Evolutionary conservation across 2,329 filamentous ascomycete genomes (phyloP).

Genomic region (Trichoderma sp.): DNA sequence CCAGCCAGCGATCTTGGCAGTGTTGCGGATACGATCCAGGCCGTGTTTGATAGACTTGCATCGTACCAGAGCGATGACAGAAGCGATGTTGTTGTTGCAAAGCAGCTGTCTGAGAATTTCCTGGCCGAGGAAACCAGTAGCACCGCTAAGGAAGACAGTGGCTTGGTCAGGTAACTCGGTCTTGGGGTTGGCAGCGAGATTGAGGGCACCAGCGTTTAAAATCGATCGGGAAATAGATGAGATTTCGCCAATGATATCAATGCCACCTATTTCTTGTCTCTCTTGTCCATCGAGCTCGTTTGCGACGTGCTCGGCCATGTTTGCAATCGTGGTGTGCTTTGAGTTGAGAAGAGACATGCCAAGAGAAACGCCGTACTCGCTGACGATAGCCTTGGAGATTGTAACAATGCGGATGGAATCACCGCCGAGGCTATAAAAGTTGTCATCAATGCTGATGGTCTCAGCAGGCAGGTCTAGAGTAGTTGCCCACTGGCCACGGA

Average conservation of each 20-base stretch:
- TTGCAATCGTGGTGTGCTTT: conserved; percentile 28
- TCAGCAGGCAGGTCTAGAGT: conserved; percentile 17
- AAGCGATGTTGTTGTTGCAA: conserved; percentile 3
- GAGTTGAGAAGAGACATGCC: conserved; percentile 28
- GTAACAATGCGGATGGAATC: conserved; percentile 31
- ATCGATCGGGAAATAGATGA: conserved; percentile 7
- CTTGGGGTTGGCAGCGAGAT: neutral
- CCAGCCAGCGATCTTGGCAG: conserved; percentile 19
- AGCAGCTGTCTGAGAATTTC: conserved; percentile 23
- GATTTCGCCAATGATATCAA: conserved; percentile 10
- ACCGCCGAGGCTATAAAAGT: conserved; percentile 30
- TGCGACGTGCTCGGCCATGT: conserved; percentile 28
- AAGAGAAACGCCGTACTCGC: conserved; percentile 27
- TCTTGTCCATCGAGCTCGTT: conserved; percentile 9
- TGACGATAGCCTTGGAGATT: conserved; percentile 25
- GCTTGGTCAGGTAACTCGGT: conserved; percentile 17
- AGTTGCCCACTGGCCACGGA: conserved; percentile 16
- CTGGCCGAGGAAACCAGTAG: conserved; percentile 28
- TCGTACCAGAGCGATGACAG: conserved; percentile 11
- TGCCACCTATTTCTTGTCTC: neutral
- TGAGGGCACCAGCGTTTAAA: neutral
- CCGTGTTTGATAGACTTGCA: conserved; percentile 6
- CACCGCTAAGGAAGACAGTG: conserved; percentile 28
- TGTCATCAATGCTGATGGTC: conserved; percentile 28
- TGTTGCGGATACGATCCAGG: conserved; percentile 10